A percentile compares a stretch with the other conserved stretches of the same genome.
Conservation (phyloP, 352 stramenopile genomes). For the Globisporangium canariense region DNA sequence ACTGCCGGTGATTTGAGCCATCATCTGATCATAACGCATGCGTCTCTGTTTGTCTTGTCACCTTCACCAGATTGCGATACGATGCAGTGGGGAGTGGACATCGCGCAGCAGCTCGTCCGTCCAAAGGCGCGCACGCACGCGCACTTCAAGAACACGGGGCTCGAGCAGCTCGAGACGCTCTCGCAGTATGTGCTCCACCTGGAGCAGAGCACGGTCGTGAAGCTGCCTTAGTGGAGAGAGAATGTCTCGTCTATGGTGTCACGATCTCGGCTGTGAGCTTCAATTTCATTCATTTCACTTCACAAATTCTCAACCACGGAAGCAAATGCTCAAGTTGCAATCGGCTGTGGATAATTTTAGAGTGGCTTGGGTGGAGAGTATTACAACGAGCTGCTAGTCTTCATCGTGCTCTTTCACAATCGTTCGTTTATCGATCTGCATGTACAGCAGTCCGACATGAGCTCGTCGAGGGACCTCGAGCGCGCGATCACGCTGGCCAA, state of each 20-base stretch:
- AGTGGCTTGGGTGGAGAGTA: too few species aligned
- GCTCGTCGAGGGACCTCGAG: conserved; percentile 3
- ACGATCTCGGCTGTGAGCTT: not conserved
- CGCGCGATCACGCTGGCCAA: conserved; percentile 6
- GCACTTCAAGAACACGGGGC: conserved; percentile 24
- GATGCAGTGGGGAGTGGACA: conserved; percentile 43
- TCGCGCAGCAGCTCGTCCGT: conserved; percentile 32
- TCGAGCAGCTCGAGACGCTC: conserved; percentile 63
- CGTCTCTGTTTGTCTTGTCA: not conserved
- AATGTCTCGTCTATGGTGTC: not conserved
- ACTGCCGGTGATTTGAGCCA: too few species aligned
- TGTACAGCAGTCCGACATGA: not conserved
- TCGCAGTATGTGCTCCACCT: conserved; percentile 68
- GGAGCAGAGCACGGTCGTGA: conserved; percentile 66
- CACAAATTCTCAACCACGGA: not conserved
- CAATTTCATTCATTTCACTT: not conserved
- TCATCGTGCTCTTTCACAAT: not conserved
- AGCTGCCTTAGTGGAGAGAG: conserved; percentile 30
- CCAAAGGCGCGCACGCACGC: conserved; percentile 38
- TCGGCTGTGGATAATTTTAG: not conserved
- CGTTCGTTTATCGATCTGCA: too few species aligned
- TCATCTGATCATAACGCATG: not conserved
- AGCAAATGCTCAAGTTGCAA: too few species aligned
- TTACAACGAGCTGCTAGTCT: not conserved
- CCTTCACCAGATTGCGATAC: conserved; percentile 37